Evolutionary conservation across 305 asterid species (phyloP).

Genomic region (Fraxinus albicans): DNA sequence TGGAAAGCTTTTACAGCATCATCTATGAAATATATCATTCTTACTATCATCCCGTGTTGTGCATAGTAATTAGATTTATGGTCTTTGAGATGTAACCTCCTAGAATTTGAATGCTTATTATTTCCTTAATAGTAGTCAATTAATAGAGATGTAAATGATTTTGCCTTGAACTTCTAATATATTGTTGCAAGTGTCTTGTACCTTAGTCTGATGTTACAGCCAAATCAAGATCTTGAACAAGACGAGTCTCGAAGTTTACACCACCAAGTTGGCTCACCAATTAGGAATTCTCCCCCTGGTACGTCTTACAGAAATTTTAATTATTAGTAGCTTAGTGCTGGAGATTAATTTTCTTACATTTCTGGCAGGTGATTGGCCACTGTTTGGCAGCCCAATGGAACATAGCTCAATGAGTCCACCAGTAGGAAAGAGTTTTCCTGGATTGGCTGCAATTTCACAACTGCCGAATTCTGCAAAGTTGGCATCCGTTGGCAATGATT

Average conservation of each 20-base stretch:
- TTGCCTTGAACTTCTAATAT: neutral
- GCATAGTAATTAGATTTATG: neutral
- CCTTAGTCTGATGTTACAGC: constrained; percentile 42
- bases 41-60: neutral
- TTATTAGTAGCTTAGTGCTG: neutral
- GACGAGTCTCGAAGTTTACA: constrained; percentile 34
- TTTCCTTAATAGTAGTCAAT: neutral
- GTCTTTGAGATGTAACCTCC: neutral
- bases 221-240: constrained; percentile 41
- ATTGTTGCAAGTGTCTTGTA: neutral
- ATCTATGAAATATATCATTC: neutral
- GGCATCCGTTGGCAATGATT: constrained; percentile 10
- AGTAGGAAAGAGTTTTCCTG: constrained; percentile 36
- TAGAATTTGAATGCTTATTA: neutral
- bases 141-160: neutral
- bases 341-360: constrained; percentile 6
- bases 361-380: constrained; percentile 57
- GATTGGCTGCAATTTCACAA: constrained; percentile 50
- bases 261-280: constrained; percentile 33
- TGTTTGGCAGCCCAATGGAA: constrained; percentile 52
- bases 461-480: constrained; percentile 29
- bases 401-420: constrained; percentile 42
- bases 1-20: neutral
- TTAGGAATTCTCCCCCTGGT: constrained; percentile 40
- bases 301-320: neutral